Percentiles rank a stretch among this genome's conserved stretches.
Conservation (phyloP, 257 asterid genomes). For the Lithospermum erythrorhizon region DNA sequence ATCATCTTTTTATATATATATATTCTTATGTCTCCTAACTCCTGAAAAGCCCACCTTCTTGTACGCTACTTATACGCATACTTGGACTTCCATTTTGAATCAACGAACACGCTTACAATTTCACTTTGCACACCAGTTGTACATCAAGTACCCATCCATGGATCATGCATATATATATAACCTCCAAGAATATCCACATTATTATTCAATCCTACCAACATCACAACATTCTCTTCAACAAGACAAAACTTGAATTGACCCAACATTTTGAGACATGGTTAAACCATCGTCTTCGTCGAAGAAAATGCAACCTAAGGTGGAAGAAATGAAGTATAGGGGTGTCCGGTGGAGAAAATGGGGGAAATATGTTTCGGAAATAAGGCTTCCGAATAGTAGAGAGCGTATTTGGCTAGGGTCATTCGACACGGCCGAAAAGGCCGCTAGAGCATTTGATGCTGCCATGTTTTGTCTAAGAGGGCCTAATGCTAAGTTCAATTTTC, state of each 20-base stretch:
- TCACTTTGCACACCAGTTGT: neutral
- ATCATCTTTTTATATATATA: too few species aligned
- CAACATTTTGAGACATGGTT: conserved; percentile 2
- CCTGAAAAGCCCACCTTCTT: conserved; percentile 1
- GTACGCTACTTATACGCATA: conserved; percentile 34
- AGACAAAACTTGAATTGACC: too few species aligned
- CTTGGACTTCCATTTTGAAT: conserved; percentile 20
- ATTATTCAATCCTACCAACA: neutral
- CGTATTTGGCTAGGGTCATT: conserved; percentile 63
- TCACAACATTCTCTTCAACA: neutral
- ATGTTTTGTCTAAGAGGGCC: conserved; percentile 47
- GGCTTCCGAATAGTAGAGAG: conserved; percentile 58
- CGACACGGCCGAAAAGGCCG: conserved; percentile 51
- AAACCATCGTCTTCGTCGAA: conserved; percentile 4
- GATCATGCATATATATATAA: neutral
- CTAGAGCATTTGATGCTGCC: conserved; percentile 59
- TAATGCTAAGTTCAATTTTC: conserved; percentile 38
- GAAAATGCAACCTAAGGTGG: neutral
- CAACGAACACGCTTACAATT: conserved; percentile 37
- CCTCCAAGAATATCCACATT: neutral
- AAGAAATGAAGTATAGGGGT: conserved; percentile 43
- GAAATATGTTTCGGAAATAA: conserved; percentile 54
- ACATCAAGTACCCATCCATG: neutral
- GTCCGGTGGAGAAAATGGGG: conserved; percentile 61
- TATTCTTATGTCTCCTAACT: neutral